Percentiles rank a stretch among this genome's conserved stretches.
phyloP scores from a whole-genome alignment of 108 stramenopile species.

The Ochromonas danica region DNA sequence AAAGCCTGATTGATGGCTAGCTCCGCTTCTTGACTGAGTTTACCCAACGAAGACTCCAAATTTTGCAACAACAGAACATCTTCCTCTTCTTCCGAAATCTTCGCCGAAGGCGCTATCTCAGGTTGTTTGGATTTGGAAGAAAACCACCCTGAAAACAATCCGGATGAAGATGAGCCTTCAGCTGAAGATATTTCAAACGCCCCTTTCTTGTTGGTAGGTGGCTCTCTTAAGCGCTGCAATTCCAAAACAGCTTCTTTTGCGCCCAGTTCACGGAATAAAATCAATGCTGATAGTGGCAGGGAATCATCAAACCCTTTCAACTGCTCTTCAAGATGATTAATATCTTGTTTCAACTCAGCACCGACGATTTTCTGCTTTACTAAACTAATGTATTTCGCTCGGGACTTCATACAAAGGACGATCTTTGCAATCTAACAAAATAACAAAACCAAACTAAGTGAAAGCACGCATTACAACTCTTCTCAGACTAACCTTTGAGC shows the following conservation, averaged over 20 bases:
- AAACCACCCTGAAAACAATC: not conserved
- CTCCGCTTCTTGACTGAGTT: not conserved
- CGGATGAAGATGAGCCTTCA: not conserved
- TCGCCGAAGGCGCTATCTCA: not conserved
- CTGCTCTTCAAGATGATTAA: not conserved
- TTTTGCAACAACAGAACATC: not conserved
- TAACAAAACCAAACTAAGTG: no score
- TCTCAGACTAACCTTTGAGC: no score
- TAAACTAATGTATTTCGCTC: not conserved
- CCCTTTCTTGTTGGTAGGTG: not conserved
- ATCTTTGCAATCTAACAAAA: slow-evolving; percentile 3
- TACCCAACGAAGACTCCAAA: not conserved
- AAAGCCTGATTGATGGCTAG: not conserved
- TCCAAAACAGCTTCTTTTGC: not conserved
- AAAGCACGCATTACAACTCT: no score
- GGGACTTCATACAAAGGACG: not conserved
- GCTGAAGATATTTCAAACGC: not conserved
- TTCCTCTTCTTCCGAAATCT: not conserved
- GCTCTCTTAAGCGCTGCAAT: not conserved
- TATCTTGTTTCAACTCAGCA: not conserved
- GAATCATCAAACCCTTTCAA: no score
- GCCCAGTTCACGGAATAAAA: not conserved
- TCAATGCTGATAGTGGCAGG: not conserved
- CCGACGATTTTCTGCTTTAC: not conserved
- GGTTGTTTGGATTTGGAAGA: not conserved